Conservation (phyloP, 306 rosid genomes). For the Potentilla sterilis region DNA sequence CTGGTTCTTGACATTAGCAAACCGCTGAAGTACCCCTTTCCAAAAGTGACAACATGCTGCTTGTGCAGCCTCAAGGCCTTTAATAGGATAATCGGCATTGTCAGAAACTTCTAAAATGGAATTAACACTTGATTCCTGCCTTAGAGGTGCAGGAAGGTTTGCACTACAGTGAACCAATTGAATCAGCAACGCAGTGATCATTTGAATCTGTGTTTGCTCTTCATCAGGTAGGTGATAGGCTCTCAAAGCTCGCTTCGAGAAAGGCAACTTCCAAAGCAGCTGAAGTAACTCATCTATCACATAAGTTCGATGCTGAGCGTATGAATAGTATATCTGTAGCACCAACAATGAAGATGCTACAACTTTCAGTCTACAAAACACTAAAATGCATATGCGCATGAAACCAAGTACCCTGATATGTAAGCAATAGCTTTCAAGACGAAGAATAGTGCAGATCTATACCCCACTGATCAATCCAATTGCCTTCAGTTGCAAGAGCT, state of each 20-base stretch:
- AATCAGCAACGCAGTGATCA: conserved; percentile 89
- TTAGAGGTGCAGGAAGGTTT: conserved; percentile 81
- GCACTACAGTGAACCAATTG: conserved; percentile 90
- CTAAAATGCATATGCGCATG: not conserved
- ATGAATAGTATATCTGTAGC: conserved; percentile 87
- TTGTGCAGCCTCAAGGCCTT: conserved; percentile 69
- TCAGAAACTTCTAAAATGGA: conserved; percentile 71
- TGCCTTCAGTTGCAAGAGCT: conserved; percentile 94
- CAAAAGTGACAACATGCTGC: conserved; percentile 85
- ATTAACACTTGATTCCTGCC: conserved; percentile 66
- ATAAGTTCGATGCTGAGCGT: conserved; percentile 79
- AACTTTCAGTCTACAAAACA: conserved; percentile 3
- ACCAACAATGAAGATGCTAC: conserved; percentile 26
- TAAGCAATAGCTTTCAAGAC: conserved; percentile 22
- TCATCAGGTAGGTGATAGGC: conserved; percentile 86
- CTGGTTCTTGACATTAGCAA: conserved; percentile 77
- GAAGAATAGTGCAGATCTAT: conserved; percentile 35
- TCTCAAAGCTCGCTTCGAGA: conserved; percentile 86
- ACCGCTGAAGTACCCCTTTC: conserved; percentile 88
- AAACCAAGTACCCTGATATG: not conserved
- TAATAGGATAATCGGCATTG: conserved; percentile 59
- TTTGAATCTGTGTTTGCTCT: conserved; percentile 96
- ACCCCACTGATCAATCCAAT: conserved; percentile 91
- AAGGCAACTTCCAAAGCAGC: conserved; percentile 82
- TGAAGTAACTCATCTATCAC: conserved; percentile 92